Evolutionary conservation across 83 land plant genomes (phyloP), one percentile per base, ranked within the genome.

Genomic region (Picea abies): DNA sequence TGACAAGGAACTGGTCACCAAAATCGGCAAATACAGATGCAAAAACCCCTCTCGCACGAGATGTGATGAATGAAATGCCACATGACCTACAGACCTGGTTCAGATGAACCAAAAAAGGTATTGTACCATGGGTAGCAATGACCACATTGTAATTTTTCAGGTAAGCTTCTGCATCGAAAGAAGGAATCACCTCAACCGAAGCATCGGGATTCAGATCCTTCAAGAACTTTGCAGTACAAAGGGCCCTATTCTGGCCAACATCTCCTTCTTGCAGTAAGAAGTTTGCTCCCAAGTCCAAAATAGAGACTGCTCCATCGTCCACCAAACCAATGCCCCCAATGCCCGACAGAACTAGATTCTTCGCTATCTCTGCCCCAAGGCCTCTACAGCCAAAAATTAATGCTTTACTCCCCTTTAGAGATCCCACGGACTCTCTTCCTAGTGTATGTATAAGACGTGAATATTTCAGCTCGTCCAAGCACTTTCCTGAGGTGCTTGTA

Each of bases 291-390:
- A 90, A 82, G 81, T 90, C 91, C 4, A 52, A 73, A 35, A 83
- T 25, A 60, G 60, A 56, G 17, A 88, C 91, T 35, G 70, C 80
- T 26, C 82, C 90, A 22, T 88, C 85, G 66, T 90, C 91, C 71
- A 90, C 83, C 66, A 90, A 81, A 37, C 90, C 90, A 67, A 90
- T 49, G 44, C 84, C 81, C 20, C 72, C 82, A 7, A 90, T 80
- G 0, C 91, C 91, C 44, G 86, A 89, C 35, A 88, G 63, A 20
- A 84, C 75, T 14, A 89, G 79, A 79, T 90, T 90, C 82, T 90
- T 90, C 16, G 90, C 90, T 22, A 90, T 84, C 79, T 90, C 91
- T n/a, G 88, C 91, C 60, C 91, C 91, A 47, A 88, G 35, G 1
- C 88, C 91, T 63, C 67, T 80, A 60, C 90, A 90, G 9, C 91